Base-by-base conservation (phyloP, 768 basidiomycete species). In the Termitomyces sp. region DNA sequence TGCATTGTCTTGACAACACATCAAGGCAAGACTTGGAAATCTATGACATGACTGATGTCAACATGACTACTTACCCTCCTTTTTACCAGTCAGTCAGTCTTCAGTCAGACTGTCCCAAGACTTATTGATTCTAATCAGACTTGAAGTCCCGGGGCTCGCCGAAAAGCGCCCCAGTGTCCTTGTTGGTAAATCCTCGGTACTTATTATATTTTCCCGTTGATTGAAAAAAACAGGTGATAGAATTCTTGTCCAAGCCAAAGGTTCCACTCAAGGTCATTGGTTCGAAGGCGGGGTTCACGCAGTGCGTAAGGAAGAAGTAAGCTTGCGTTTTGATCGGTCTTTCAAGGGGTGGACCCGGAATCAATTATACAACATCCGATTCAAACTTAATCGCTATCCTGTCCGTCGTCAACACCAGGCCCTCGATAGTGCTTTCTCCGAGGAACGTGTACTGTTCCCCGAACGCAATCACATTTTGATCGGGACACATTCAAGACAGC, bases 351-450 rank as follows among this genome's bases (percentile, higher is more conserved):
- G 67, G 63, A 59, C 63, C 1, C 54, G 67, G 9, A 70, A 71
- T 3, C 71, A 75, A 40, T 68, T 52, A 0, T 85, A 78, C 65
- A 72, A 76, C 26, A 75, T 85, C 21, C 76, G 78, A 0, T 86
- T 86, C 68, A 78, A 78, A 59, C 66, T 87, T 8, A 85, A 80
- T 61, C 77, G 84, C 0, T 73, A 78, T 58, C 78, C 83, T 1
- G 55, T 84, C 8, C 77, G 78, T 19, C 72, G 85, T 0, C 83
- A 86, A 65, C 84, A 86, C 63, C 78, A 81, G 55, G 85, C 83
- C 0, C 64, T 87, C 51, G 74, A 78, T 41, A 71, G 73, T 0
- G 69, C 69, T 0, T 80, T 78, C 60, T 66, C 70, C 0, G 73
- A 76, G 43, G 70, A 76, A 9, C 73, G 80, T 0, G 64, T 85